Evolutionary conservation across 2,329 filamentous ascomycete species (phyloP).

Genomic region (Ilyonectria robusta): DNA sequence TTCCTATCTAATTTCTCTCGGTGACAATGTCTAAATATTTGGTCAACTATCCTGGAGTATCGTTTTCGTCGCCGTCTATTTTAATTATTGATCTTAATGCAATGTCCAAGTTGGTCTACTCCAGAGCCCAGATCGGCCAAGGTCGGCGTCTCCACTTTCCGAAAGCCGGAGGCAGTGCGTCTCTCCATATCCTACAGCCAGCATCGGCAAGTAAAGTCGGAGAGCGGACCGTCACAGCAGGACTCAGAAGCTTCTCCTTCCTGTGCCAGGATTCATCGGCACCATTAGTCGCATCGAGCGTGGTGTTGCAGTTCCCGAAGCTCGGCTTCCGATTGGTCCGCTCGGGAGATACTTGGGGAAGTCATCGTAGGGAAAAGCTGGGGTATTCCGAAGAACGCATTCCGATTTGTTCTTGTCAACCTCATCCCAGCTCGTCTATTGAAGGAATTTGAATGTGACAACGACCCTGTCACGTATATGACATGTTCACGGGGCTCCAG

Average conservation of each 20-base stretch:
- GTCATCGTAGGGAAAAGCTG: not conserved
- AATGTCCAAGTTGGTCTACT: not conserved
- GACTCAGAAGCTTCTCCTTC: not conserved
- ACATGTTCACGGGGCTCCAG: not conserved
- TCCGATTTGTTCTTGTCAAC: not conserved
- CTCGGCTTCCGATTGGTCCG: slow-evolving; percentile 8
- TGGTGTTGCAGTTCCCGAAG: not conserved
- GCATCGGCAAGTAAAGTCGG: not conserved
- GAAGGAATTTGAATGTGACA: not conserved
- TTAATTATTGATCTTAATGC: not conserved
- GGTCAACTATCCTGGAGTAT: rapidly evolving
- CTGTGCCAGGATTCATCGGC: not conserved
- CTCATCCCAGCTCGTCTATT: not conserved
- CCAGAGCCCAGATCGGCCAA: not conserved
- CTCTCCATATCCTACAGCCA: not conserved
- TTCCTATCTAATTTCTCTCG: not conserved
- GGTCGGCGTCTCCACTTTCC: slow-evolving; percentile 1
- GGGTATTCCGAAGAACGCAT: slow-evolving; percentile 7
- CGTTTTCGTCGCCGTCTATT: not conserved
- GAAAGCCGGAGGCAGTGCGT: not conserved
- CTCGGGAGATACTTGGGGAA: not conserved
- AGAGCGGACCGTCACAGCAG: not conserved
- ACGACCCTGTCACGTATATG: not conserved
- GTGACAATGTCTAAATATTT: not conserved
- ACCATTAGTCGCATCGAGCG: not conserved